Evolutionary conservation across 805 yeast species (phyloP).

Genomic region (Ogataea paradorogensis): DNA sequence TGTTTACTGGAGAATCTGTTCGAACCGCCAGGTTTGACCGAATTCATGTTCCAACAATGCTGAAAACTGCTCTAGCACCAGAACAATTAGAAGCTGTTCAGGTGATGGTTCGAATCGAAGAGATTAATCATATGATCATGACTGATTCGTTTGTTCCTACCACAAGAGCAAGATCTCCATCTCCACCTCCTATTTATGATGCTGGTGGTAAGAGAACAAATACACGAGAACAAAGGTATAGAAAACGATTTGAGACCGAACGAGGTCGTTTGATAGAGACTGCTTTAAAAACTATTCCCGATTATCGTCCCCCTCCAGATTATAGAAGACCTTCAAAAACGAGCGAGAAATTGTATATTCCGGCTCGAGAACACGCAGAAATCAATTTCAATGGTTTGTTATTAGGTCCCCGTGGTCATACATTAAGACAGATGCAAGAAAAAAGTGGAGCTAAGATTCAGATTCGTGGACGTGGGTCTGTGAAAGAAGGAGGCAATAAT

Average conservation of each 20-base stretch:
- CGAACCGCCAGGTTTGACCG: slow-evolving; percentile 4
- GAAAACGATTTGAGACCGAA: slow-evolving; percentile 67
- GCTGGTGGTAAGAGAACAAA: slow-evolving; percentile 77
- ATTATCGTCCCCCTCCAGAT: slow-evolving; percentile 75
- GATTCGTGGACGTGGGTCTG: slow-evolving; percentile 93
- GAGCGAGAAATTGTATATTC: slow-evolving; percentile 79
- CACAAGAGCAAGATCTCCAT: slow-evolving; percentile 57
- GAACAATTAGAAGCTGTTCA: slow-evolving; percentile 82
- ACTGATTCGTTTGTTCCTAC: slow-evolving; percentile 52
- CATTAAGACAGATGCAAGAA: slow-evolving; percentile 73
- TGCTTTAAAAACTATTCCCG: slow-evolving; percentile 70
- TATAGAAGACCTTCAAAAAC: slow-evolving; percentile 64
- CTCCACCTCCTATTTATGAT: slow-evolving; percentile 94
- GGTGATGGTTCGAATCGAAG: slow-evolving; percentile 71
- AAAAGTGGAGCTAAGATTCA: slow-evolving; percentile 88
- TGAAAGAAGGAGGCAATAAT: slow-evolving; percentile 79
- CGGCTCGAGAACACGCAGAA: slow-evolving; percentile 83
- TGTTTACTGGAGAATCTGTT: slow-evolving; percentile 3
- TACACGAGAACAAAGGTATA: slow-evolving; percentile 70
- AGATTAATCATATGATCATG: slow-evolving; percentile 60
- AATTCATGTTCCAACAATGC: slow-evolving; percentile 4
- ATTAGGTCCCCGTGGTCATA: slow-evolving; percentile 94
- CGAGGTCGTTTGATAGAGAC: slow-evolving; percentile 73
- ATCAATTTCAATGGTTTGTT: slow-evolving; percentile 89
- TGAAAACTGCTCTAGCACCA: slow-evolving; percentile 43